Evolutionary conservation across 495 filamentous ascomycete species (phyloP).

Genomic region (Talaromyces stipitatus): DNA sequence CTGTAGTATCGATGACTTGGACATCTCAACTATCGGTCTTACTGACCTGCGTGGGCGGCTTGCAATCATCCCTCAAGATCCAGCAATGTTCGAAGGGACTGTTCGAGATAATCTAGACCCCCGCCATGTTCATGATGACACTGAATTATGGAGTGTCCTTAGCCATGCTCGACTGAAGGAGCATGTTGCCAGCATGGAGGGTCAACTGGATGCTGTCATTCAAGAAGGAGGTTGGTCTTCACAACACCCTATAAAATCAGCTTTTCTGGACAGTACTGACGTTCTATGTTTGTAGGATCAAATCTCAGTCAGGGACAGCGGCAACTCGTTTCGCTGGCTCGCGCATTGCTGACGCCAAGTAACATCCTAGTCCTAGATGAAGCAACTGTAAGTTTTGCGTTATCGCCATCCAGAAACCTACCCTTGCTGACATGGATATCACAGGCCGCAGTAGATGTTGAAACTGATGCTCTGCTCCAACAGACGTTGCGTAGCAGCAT

Average conservation of each 20-base stretch:
- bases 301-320: conserved; percentile 62
- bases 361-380: conserved; percentile 98
- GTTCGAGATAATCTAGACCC: conserved; percentile 96
- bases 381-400: conserved; percentile 61
- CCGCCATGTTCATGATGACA: conserved; percentile 90
- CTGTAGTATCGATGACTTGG: conserved; percentile 68
- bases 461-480: conserved; percentile 81
- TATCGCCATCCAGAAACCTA: not conserved
- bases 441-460: conserved; percentile 85
- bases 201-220: conserved; percentile 80
- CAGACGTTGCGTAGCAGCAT: conserved; percentile 46
- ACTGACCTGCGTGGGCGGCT: conserved; percentile 82
- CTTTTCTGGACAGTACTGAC: not conserved
- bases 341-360: conserved; percentile 87
- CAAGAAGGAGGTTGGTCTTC: conserved; percentile 79
- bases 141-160: conserved; percentile 93
- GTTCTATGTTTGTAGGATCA: conserved; percentile 32
- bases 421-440: conserved; percentile 4
- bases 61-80: conserved; percentile 97
- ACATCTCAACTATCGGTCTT: conserved; percentile 86
- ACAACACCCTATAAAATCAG: not conserved
- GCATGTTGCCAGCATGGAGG: conserved; percentile 80
- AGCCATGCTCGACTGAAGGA: conserved; percentile 94
- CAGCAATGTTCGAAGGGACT: conserved; percentile 93
- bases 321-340: conserved; percentile 86